Base-by-base conservation (phyloP, 176 grass and related monocot genomes). In the Puya raimondii region DNA sequence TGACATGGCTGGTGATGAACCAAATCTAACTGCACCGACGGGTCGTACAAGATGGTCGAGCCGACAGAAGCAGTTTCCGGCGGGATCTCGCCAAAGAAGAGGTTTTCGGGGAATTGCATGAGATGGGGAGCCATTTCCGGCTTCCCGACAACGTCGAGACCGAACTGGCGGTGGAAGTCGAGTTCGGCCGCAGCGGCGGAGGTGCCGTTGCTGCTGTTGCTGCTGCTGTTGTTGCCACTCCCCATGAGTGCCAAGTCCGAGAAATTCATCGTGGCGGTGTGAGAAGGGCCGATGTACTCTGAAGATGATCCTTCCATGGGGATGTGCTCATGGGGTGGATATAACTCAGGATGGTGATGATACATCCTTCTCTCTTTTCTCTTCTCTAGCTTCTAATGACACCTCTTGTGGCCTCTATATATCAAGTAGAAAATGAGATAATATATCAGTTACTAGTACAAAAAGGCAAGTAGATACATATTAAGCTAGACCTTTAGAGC, bases 341-440 rank as follows among this genome's bases (percentile, higher is more conserved):
- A 80, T 17, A 87, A 72, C 51, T 90, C 87, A 47, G 70, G 77
- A 23, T 80, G 87, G 10, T 67, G 61, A 76, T 86, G 74, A 68
- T 83, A 87, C 80, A 87, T 87, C 71, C 11, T 73, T 29, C 21
- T 21, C 48, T 73, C 18, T 23, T 17, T 57, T 17, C 53, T 57
- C n/a, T 17, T 42, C 33, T 42, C 33, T n/a, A n/a, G n/a, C n/a
- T 42, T 42, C 33, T 42, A 42, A 42, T 7, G 33, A 7, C 6
- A 42, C 33, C 33, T 42, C 33, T 42, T 42, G 33, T 7, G 33
- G 33, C 33, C 33, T 42, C 33, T 42, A 42, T 42, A 42, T 42
- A 42, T 42, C 33, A 42, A 42, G 4, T 6, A 42, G 6, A 7
- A 42, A 42, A 42, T 42, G 33, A 42, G 7, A 42, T 42, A 42